Conservation (phyloP, 2,329 filamentous ascomycete genomes). For the Coniella lustricola region DNA sequence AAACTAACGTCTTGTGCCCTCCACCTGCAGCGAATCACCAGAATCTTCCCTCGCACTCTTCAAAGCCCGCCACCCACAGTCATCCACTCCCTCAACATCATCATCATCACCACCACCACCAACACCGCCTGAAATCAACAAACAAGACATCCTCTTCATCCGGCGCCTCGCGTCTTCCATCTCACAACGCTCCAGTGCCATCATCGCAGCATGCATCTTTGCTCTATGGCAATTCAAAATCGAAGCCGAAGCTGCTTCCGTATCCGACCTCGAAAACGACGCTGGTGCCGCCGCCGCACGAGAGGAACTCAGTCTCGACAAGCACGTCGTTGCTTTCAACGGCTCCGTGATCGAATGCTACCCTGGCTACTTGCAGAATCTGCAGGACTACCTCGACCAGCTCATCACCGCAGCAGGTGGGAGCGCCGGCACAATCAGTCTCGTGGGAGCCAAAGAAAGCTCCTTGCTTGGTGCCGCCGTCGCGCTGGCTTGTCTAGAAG, state of each 20-base stretch:
- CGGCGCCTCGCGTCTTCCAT: conserved; percentile 47
- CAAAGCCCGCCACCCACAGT: conserved; percentile 40
- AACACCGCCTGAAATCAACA: conserved; percentile 31
- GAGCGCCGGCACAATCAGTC: conserved; percentile 40
- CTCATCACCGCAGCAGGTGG: conserved; percentile 38
- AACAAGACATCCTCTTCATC: conserved; percentile 44
- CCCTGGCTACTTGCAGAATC: conserved; percentile 55
- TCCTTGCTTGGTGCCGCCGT: conserved; percentile 71
- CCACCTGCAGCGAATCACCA: conserved; percentile 39
- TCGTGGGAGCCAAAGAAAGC: conserved; percentile 66
- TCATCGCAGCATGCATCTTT: conserved; percentile 53
- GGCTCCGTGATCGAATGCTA: conserved; percentile 76
- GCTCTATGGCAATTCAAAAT: conserved; percentile 49
- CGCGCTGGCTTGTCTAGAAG: conserved; percentile 45
- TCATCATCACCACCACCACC: no score
- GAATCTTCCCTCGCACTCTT: conserved; percentile 42
- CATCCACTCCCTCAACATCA: conserved; percentile 25
- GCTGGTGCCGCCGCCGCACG: conserved; percentile 27
- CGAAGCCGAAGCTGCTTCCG: conserved; percentile 43
- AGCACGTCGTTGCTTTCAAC: conserved; percentile 66
- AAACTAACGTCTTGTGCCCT: background rate
- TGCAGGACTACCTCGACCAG: conserved; percentile 57
- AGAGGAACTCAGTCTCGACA: conserved; percentile 30
- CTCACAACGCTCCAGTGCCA: conserved; percentile 50
- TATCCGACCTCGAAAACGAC: conserved; percentile 8